Conservation (phyloP, 345 rosid species). For the Eucalyptus erythrocorys region DNA sequence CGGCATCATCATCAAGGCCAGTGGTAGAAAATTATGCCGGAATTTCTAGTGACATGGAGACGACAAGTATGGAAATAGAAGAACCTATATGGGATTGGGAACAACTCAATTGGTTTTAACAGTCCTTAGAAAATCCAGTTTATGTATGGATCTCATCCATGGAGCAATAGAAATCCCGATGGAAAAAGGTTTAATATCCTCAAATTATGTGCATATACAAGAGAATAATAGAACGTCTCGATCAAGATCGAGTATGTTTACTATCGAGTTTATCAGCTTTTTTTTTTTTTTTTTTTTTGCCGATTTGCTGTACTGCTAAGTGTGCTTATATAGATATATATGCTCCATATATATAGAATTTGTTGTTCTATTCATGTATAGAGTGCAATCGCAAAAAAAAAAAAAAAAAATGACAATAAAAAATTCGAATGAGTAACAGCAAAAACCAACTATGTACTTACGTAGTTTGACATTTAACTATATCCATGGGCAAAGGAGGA, state of each 20-base stretch:
- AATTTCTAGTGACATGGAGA: background rate
- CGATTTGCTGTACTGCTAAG: background rate
- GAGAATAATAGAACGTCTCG: background rate
- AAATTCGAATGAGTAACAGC: background rate
- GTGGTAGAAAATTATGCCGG: background rate
- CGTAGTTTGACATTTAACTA: background rate
- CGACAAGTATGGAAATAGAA: background rate
- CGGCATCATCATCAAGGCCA: background rate
- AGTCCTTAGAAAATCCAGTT: background rate
- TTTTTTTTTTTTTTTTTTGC: background rate
- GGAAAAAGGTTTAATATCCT: background rate
- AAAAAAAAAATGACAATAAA: background rate
- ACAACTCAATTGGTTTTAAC: constrained; percentile 15
- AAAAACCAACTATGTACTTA: background rate
- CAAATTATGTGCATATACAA: background rate
- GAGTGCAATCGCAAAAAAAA: background rate
- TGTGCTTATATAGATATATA: background rate
- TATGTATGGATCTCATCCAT: background rate
- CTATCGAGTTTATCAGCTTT: background rate
- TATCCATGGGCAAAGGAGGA: background rate
- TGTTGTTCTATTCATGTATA: background rate
- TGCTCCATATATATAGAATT: background rate
- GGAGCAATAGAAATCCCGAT: background rate
- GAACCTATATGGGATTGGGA: constrained; percentile 53
- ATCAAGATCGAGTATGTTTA: background rate